Evolutionary conservation across 805 yeast genomes (phyloP).

Genomic region (Teunomyces aglyptinius): DNA sequence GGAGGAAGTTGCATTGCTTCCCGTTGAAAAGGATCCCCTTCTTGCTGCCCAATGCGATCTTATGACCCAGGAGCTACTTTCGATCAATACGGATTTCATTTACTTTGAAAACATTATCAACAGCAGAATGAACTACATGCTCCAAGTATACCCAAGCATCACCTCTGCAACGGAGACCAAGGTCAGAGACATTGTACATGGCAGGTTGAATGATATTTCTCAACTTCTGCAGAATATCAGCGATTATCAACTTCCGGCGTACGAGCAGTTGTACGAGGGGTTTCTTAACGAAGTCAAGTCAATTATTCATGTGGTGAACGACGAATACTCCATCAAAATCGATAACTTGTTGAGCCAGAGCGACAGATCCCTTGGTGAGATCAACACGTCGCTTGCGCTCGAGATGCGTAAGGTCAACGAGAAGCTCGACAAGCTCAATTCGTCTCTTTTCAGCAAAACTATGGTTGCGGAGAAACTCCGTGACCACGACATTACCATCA

Average conservation of each 20-base stretch:
- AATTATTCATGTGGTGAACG: slow-evolving; percentile 35
- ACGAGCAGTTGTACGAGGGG: slow-evolving; percentile 31
- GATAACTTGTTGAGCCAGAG: slow-evolving; percentile 61
- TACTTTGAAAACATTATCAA: slow-evolving; percentile 16
- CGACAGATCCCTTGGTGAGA: slow-evolving; percentile 70
- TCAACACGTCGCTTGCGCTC: slow-evolving; percentile 66
- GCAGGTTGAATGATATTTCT: slow-evolving; percentile 16
- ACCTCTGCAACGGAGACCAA: slow-evolving; percentile 13
- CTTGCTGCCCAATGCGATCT: not conserved
- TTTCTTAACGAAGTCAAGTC: slow-evolving; percentile 35
- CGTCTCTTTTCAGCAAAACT: slow-evolving; percentile 28
- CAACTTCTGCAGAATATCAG: slow-evolving; percentile 23
- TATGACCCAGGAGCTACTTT: slow-evolving; percentile 2
- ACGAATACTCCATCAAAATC: slow-evolving; percentile 49
- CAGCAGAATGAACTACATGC: slow-evolving; percentile 17
- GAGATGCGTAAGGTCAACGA: slow-evolving; percentile 57
- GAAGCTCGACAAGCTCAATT: slow-evolving; percentile 41
- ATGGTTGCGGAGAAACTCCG: slow-evolving; percentile 20
- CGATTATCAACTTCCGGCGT: slow-evolving; percentile 33
- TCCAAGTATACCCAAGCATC: slow-evolving; percentile 21
- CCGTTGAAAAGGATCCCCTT: slow-evolving; percentile 3
- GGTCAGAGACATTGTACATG: slow-evolving; percentile 15
- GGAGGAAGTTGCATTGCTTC: not conserved
- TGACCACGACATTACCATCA: slow-evolving; percentile 11
- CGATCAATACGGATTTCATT: slow-evolving; percentile 7